A percentile compares a stretch with the other conserved stretches of the same genome.
Conservation (phyloP, 345 rosid species). For the Linum tenue region DNA sequence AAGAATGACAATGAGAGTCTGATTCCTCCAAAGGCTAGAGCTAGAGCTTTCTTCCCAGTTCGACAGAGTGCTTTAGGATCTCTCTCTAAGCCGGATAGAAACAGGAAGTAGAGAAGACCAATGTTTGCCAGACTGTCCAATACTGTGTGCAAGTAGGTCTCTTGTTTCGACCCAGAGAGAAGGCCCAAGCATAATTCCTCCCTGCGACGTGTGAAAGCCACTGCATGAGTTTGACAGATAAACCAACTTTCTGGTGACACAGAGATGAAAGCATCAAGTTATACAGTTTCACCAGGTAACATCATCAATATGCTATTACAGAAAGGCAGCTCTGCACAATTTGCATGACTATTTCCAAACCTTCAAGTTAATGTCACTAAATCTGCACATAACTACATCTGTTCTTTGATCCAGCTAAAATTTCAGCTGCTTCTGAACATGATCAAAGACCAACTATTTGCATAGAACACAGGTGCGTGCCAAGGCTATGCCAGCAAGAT, state of each 20-base stretch:
- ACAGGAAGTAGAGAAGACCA: constrained; percentile 18
- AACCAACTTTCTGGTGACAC: too few relatives aligned
- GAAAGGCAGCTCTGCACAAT: not conserved
- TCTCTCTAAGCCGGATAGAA: constrained; percentile 21
- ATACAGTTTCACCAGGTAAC: not conserved
- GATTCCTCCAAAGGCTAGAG: constrained; percentile 18
- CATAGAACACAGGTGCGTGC: too few relatives aligned
- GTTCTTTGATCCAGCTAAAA: too few relatives aligned
- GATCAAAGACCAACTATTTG: too few relatives aligned
- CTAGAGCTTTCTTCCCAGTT: constrained; percentile 19
- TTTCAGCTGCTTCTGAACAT: too few relatives aligned
- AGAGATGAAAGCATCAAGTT: not conserved
- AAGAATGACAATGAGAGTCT: constrained; percentile 19
- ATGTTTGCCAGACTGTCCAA: constrained; percentile 19
- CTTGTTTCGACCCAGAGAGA: constrained; percentile 19
- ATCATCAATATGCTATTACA: not conserved
- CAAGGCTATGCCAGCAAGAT: too few relatives aligned
- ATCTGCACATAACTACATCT: too few relatives aligned
- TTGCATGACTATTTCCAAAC: too few relatives aligned
- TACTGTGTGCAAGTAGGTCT: constrained; percentile 12
- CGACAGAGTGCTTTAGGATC: constrained; percentile 15
- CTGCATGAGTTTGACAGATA: not conserved
- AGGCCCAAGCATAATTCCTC: constrained; percentile 23
- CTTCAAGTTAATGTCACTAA: too few relatives aligned
- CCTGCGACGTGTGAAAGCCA: constrained; percentile 8